Percentiles rank a stretch among this genome's conserved stretches.
These are phyloP conservation scores for Aspergillus hancockii DNA, from an alignment of 495 filamentous ascomycete genomes.

Conservation along the genomic window DNA sequence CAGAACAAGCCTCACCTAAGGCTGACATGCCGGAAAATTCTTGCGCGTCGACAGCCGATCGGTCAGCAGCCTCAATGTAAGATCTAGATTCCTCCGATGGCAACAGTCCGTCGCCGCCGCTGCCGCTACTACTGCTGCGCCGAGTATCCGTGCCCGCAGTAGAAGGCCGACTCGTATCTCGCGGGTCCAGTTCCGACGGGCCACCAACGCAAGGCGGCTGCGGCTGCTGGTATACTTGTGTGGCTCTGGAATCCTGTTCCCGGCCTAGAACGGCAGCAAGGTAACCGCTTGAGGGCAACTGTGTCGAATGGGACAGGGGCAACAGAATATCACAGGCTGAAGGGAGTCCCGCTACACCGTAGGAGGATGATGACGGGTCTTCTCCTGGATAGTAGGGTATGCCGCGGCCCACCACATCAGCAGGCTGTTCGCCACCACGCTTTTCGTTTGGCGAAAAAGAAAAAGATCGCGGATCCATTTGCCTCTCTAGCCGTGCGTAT, in stretches of 20 bases:
- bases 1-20: constrained; percentile 5
- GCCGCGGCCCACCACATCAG: constrained; percentile 15
- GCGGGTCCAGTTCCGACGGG: constrained; percentile 3
- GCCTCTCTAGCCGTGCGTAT: constrained; percentile 18
- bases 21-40: constrained; percentile 14
- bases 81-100: constrained; percentile 10
- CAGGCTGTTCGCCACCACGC: constrained; percentile 22
- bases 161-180: constrained; percentile 6
- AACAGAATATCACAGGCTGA: constrained; percentile 41
- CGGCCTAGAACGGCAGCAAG: constrained; percentile 21
- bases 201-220: constrained; percentile 1
- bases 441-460: constrained; percentile 13
- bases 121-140: not conserved
- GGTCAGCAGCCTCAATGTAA: constrained; percentile 8
- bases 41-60: constrained; percentile 14
- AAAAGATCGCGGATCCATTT: constrained; percentile 23
- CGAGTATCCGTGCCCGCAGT: constrained; percentile 10
- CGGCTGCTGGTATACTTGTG: constrained; percentile 9
- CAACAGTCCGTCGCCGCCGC: not conserved
- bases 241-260: constrained; percentile 13
- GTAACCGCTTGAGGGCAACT: constrained; percentile 32
- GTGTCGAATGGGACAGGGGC: constrained; percentile 35
- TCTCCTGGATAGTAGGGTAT: not conserved
- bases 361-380: constrained; percentile 6
- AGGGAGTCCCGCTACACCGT: constrained; percentile 15